phyloP scores from a whole-genome alignment of 164 flowering plant genomes.

The Umbilicus rupestris region DNA sequence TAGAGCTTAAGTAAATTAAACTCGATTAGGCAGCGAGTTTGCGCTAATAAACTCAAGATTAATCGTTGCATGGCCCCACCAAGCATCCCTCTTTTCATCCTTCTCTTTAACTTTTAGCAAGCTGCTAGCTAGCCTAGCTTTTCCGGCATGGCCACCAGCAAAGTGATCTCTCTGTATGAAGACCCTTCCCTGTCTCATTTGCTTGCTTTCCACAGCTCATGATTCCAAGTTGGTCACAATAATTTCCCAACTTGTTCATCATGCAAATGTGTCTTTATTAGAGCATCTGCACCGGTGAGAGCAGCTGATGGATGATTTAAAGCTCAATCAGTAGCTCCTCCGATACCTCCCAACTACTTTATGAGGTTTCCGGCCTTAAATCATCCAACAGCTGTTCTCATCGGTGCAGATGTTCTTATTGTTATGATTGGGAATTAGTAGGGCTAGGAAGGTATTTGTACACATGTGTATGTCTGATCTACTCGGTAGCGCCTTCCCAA shows the following conservation, averaged over 20 bases:
- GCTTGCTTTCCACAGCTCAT: conserved; percentile 1
- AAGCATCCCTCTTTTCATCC: conserved; percentile 3
- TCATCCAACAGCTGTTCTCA: no score
- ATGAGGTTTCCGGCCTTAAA: no score
- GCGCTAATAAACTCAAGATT: neutral
- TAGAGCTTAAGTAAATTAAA: neutral
- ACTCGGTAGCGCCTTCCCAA: neutral
- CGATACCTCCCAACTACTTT: no score
- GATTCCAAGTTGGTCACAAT: conserved; percentile 2
- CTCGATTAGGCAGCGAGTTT: neutral
- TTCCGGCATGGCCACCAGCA: conserved; percentile 5
- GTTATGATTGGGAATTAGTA: neutral
- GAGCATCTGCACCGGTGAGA: no score
- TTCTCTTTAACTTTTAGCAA: conserved; percentile 4
- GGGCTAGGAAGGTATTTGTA: neutral
- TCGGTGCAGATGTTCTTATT: no score
- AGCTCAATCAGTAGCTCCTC: no score
- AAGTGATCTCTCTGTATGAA: conserved; percentile 1
- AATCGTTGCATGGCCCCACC: neutral
- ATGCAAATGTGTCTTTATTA: neutral
- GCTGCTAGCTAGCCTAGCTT: conserved; percentile 1
- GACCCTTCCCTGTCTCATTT: conserved; percentile 4
- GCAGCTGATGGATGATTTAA: no score
- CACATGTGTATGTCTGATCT: neutral
- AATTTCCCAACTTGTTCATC: conserved; percentile 4